Percentiles rank a stretch among this genome's conserved stretches.
phyloP scores from a whole-genome alignment of 768 basidiomycete species.

The Boletus reticuloceps region DNA sequence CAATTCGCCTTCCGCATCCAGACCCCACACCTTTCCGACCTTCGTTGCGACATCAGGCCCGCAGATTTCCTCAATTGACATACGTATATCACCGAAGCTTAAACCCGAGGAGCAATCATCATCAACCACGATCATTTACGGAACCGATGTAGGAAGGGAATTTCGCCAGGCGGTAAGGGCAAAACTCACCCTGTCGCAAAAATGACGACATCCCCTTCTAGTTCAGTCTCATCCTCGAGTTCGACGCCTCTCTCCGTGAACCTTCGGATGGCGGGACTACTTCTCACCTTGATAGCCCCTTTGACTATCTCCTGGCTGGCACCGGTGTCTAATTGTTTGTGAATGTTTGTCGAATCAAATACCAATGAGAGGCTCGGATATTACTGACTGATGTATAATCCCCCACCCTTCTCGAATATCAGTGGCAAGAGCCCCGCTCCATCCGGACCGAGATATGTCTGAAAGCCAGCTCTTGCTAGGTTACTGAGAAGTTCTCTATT shows the following conservation, averaged over 20 bases:
- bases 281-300: slow-evolving; percentile 51
- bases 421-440: slow-evolving; percentile 34
- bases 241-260: slow-evolving; percentile 30
- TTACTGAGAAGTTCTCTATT: slow-evolving; percentile 38
- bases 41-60: slow-evolving; percentile 43
- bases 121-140: background rate
- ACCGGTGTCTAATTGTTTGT: slow-evolving; percentile 32
- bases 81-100: slow-evolving; percentile 46
- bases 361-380: background rate
- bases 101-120: background rate
- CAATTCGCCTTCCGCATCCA: slow-evolving; percentile 64
- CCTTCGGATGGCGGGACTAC: slow-evolving; percentile 26
- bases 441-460: slow-evolving; percentile 37
- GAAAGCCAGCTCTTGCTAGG: slow-evolving; percentile 37
- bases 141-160: background rate
- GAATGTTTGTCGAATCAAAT: background rate
- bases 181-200: slow-evolving; percentile 33
- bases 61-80: slow-evolving; percentile 41
- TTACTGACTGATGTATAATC: slow-evolving; percentile 38
- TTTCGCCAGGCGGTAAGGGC: background rate
- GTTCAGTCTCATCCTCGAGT: slow-evolving; percentile 25
- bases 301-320: slow-evolving; percentile 44
- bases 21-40: slow-evolving; percentile 59
- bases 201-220: slow-evolving; percentile 31
- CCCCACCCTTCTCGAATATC: slow-evolving; percentile 33